phyloP scores from a whole-genome alignment of 1,284 basidiomycete species.

The Xerocomus amazonicus region DNA sequence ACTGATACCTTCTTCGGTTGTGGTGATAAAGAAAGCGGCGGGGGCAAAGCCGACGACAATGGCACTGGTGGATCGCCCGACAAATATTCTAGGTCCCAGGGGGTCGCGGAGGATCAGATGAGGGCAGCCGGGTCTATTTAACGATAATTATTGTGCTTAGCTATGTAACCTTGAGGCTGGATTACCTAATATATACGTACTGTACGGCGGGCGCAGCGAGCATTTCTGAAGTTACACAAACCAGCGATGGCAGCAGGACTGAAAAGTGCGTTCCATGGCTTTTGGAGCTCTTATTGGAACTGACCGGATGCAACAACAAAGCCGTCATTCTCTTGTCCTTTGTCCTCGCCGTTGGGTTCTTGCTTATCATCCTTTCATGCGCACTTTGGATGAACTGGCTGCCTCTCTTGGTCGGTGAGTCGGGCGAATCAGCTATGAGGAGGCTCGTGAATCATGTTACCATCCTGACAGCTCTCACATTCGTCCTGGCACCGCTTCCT shows the following conservation, averaged over 20 bases:
- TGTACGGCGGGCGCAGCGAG: conserved; percentile 1
- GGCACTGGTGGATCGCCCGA: conserved; percentile 34
- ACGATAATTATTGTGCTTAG: conserved; percentile 5
- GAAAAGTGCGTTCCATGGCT: conserved; percentile 27
- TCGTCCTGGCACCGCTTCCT: conserved; percentile 93
- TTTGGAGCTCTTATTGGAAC: not conserved
- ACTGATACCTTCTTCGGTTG: conserved; percentile 15
- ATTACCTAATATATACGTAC: conserved; percentile 17
- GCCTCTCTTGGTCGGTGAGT: conserved; percentile 92
- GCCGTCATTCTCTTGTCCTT: conserved; percentile 94
- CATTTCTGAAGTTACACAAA: not conserved
- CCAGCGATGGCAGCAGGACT: conserved; percentile 41
- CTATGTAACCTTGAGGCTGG: not conserved
- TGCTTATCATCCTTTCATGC: conserved; percentile 97
- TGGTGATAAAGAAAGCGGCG: conserved; percentile 26
- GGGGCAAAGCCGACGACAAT: conserved; percentile 20
- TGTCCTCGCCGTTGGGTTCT: conserved; percentile 93
- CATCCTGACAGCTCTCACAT: conserved; percentile 73
- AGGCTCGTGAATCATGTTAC: conserved; percentile 1
- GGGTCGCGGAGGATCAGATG: conserved; percentile 32
- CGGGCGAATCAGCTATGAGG: not conserved
- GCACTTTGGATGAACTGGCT: conserved; percentile 98
- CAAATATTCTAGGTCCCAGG: conserved; percentile 37
- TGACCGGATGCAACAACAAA: conserved; percentile 31
- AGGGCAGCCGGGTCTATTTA: not conserved